Evolutionary conservation across 2,329 filamentous ascomycete species (phyloP).

Genomic region (Sporothrix globosa): DNA sequence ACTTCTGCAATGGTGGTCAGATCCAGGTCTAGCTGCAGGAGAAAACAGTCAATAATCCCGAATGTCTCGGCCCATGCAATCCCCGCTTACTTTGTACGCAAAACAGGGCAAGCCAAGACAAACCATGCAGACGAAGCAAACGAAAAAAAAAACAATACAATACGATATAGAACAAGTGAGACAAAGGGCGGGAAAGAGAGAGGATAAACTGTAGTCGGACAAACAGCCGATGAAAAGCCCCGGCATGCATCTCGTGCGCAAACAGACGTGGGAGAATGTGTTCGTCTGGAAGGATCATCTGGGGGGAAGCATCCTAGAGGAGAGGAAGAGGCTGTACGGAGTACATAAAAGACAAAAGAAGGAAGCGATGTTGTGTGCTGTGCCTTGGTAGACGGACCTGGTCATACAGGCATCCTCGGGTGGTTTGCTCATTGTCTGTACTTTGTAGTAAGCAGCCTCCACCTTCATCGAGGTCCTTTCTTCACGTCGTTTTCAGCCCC

Average conservation of each 20-base stretch:
- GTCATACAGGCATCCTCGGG: neutral
- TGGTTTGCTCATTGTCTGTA: neutral
- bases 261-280: neutral
- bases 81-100: neutral
- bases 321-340: neutral
- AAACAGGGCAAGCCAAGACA: neutral
- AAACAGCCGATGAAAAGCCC: neutral
- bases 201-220: neutral
- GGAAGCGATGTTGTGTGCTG: too few relatives aligned
- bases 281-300: conserved; percentile 1
- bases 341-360: neutral
- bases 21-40: neutral
- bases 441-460: neutral
- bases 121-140: neutral
- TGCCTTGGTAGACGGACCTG: neutral
- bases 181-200: neutral
- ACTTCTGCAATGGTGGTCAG: neutral
- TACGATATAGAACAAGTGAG: neutral
- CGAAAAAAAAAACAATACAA: neutral
- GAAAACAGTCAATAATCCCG: neutral
- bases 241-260: neutral
- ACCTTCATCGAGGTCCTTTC: neutral
- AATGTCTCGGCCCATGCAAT: conserved; percentile 15
- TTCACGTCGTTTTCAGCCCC: neutral
- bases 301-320: neutral